Base-by-base conservation (phyloP, 2,329 filamentous ascomycete species). In the Apiospora marii region DNA sequence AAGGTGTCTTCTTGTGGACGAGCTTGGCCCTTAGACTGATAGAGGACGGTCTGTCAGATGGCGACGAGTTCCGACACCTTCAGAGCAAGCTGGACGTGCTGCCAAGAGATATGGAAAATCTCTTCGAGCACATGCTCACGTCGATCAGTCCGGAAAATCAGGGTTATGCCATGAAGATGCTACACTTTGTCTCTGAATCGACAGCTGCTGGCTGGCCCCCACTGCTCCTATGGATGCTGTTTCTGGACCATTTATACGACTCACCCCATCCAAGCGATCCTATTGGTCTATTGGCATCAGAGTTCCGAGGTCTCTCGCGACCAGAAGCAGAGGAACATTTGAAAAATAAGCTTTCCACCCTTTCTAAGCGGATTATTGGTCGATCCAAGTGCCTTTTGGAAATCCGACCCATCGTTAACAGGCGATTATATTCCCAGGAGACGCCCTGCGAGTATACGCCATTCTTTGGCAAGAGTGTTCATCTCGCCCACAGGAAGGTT, bases 201-300 rank as follows among this genome's bases (percentile, higher is more conserved):
- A n/a, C 30, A 0, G n/a, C 58, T 13, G 10, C 3, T 16, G 8
- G 1, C 6, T 7, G 0, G 1, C 22, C 30, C 1, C 30, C 30
- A 19, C 7, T 41, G 2, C 27, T 37, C 16, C 12, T 61, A 2
- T 16, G 30, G 22, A 37, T 61, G 30, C 30, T 61, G 10, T 61
- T 61, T 4, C 30, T 61, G 30, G 53, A 61, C 53, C 16, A n/a
- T 37, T 4, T 61, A n/a, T 61, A 61, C 53, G 53, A 61, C 3
- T 16, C 1, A 22, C 30, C 22, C 30, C 24, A 10, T 3, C 5
- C 30, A 7, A 37, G 2, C 5, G 30, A 61, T 30, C 30, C 53
- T 22, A 16, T 16, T 8, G 4, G n/a, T 6, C 30, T 22, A 6
- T 37, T 61, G 30, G 30, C 30, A 12, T 37, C 27, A 0, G 30